Percentiles rank a stretch among this genome's conserved stretches.
These are phyloP conservation scores for Rubus parviflorus DNA, from an alignment of 306 rosid genomes.

Conservation along the genomic window DNA sequence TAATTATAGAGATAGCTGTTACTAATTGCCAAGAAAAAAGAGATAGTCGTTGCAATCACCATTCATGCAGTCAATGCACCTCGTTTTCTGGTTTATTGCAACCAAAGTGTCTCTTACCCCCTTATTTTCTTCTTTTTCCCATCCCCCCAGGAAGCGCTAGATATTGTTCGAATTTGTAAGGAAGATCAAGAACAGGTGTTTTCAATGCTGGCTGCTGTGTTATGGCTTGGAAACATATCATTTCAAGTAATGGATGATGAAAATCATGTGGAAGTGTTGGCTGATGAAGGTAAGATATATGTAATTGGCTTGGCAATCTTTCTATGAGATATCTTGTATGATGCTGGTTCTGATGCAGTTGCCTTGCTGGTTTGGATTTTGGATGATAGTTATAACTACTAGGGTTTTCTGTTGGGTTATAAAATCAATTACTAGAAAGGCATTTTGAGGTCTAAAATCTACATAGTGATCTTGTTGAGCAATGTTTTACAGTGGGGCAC, in stretches of 20 bases:
- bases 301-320: slow-evolving; percentile 11
- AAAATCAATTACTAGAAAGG: background rate
- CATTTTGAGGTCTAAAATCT: background rate
- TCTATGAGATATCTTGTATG: slow-evolving; percentile 11
- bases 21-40: background rate
- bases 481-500: background rate
- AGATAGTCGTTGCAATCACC: slow-evolving; percentile 28
- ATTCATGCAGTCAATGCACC: slow-evolving; percentile 2
- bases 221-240: slow-evolving; percentile 96
- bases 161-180: slow-evolving; percentile 50
- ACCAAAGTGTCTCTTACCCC: slow-evolving; percentile 16
- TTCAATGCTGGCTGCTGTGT: slow-evolving; percentile 65
- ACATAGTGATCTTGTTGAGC: background rate
- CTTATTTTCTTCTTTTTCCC: slow-evolving; percentile 18
- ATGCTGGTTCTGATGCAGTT: slow-evolving; percentile 16
- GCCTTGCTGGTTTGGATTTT: background rate
- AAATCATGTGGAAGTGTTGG: slow-evolving; percentile 71
- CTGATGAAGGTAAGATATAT: slow-evolving; percentile 70
- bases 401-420: background rate
- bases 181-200: slow-evolving; percentile 78
- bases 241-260: slow-evolving; percentile 61
- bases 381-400: background rate
- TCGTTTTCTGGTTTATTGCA: slow-evolving; percentile 24
- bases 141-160: slow-evolving; percentile 66
- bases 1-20: slow-evolving; percentile 39